Evolutionary conservation across 495 filamentous ascomycete genomes (phyloP).

Genomic region (Sphaerosporella brunnea): DNA sequence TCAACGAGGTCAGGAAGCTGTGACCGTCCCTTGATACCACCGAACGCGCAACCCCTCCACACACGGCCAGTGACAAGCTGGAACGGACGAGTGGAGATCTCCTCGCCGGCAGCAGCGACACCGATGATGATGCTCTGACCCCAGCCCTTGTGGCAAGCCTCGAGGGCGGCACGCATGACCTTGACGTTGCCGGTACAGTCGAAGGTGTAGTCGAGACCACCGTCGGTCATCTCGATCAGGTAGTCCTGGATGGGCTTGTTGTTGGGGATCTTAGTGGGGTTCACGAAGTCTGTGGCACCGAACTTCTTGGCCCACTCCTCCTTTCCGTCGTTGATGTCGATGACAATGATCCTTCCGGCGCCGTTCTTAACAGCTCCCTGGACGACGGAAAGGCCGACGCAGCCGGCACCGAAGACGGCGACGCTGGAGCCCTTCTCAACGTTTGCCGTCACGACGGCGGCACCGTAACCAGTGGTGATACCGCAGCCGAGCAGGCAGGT

Average conservation of each 20-base stretch:
- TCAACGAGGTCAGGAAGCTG: constrained; percentile 77
- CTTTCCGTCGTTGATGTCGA: constrained; percentile 86
- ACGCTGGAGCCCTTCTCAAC: constrained; percentile 77
- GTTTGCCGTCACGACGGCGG: constrained; percentile 77
- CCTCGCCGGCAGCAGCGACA: constrained; percentile 91
- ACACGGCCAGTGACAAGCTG: constrained; percentile 94
- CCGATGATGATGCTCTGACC: constrained; percentile 96
- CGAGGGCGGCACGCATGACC: constrained; percentile 89
- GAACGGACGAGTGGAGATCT: constrained; percentile 92
- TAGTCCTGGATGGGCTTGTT: constrained; percentile 70
- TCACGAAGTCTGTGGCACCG: constrained; percentile 91
- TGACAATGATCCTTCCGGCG: constrained; percentile 79
- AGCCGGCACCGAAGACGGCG: constrained; percentile 92
- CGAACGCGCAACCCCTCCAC: constrained; percentile 96
- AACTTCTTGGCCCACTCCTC: constrained; percentile 87
- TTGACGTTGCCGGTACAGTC: constrained; percentile 95
- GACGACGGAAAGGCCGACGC: constrained; percentile 84
- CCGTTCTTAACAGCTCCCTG: constrained; percentile 84
- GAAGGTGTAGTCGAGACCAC: constrained; percentile 96
- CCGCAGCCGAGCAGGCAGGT: constrained; percentile 92
- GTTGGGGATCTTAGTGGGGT: constrained; percentile 56
- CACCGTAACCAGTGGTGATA: constrained; percentile 96
- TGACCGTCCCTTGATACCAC: constrained; percentile 89
- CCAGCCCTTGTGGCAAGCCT: constrained; percentile 99
- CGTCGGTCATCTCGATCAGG: constrained; percentile 96